Conservation (phyloP, 768 basidiomycete species). For the Phlebiopsis gigantea region DNA sequence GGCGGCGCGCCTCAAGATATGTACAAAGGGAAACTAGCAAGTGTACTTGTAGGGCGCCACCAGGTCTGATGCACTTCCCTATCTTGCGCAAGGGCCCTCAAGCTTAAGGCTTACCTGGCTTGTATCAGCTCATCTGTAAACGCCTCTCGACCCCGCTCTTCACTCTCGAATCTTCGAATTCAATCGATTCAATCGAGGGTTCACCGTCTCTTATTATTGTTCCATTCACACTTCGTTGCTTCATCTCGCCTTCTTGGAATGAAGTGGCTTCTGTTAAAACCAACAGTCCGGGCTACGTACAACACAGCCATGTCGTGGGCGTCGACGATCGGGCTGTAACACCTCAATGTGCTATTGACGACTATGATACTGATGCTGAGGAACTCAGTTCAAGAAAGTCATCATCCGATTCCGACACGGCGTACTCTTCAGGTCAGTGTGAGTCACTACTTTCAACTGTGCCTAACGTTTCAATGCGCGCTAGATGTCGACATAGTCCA, state of each 20-base stretch:
- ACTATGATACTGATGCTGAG: neutral
- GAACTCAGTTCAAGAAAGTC: neutral
- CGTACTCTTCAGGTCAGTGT: neutral
- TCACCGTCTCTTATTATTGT: neutral
- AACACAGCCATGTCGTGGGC: no score
- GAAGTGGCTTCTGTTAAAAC: no score
- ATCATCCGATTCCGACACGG: neutral
- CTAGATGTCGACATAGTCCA: neutral
- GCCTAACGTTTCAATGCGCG: neutral
- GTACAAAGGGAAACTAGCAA: neutral
- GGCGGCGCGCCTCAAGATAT: neutral
- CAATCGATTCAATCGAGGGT: neutral
- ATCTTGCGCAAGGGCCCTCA: neutral
- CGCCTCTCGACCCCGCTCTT: conserved; percentile 9
- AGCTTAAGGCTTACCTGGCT: no score
- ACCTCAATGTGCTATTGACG: neutral
- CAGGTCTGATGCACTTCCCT: neutral
- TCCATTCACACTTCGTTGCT: neutral
- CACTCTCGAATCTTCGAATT: neutral
- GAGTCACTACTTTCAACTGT: neutral
- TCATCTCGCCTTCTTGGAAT: neutral
- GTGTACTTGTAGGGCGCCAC: conserved; percentile 2
- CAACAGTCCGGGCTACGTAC: no score
- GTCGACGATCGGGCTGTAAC: neutral
- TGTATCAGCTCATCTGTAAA: conserved; percentile 1